Percentiles rank a stretch among this genome's conserved stretches.
These are phyloP conservation scores for Talaromyces sp. DNA, from an alignment of 2,329 filamentous ascomycete genomes.

Conservation along the genomic window DNA sequence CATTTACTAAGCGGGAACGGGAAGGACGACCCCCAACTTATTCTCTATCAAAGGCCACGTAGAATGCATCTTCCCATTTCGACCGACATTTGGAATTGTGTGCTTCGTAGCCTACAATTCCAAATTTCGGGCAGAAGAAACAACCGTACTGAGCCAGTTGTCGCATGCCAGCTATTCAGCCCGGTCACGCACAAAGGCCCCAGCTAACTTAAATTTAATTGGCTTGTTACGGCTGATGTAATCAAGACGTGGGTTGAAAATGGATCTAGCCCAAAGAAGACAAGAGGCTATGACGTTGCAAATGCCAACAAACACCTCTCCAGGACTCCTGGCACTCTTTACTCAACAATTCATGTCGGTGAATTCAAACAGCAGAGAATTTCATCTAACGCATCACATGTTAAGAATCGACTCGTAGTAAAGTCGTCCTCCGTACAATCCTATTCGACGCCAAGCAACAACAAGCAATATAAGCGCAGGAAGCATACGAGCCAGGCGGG, in stretches of 20 bases:
- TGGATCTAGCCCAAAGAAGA: not conserved
- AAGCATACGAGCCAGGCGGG: not conserved
- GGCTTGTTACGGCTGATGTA: not conserved
- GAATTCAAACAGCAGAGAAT: not conserved
- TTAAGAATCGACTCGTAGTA: not conserved
- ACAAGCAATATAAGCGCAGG: not conserved
- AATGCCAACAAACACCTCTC: not conserved
- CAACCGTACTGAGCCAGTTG: not conserved
- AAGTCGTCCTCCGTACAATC: not conserved
- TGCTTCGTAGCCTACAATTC: not conserved
- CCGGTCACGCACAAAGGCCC: not conserved
- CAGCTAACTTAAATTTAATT: not conserved
- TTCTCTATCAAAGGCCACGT: not conserved
- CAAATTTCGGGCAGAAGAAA: not conserved
- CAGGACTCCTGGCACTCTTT: not conserved
- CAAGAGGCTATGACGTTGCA: slow-evolving; percentile 14
- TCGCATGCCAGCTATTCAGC: not conserved
- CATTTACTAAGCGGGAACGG: not conserved
- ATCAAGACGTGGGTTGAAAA: not conserved
- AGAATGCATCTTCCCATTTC: not conserved
- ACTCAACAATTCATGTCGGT: not conserved
- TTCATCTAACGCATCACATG: not conserved
- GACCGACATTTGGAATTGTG: not conserved
- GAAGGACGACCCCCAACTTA: not conserved
- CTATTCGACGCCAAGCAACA: too few species aligned